Evolutionary conservation across 2,329 filamentous ascomycete genomes (phyloP).

Genomic region (Sarocladium strictum): DNA sequence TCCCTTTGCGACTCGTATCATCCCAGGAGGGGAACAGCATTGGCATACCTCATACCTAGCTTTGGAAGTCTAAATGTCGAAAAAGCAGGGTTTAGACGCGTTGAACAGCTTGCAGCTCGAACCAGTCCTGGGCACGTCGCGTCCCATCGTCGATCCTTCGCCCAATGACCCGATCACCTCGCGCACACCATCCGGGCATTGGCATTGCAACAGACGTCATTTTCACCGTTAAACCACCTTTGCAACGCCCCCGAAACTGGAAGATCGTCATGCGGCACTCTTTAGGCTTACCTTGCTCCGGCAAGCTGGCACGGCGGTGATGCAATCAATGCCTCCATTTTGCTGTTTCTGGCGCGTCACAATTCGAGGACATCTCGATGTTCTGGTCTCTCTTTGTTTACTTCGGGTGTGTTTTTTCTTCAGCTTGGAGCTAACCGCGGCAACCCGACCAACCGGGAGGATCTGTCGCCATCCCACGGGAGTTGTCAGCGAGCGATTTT

Average conservation of each 20-base stretch:
- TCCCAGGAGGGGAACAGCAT: not conserved
- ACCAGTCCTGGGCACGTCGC: not conserved
- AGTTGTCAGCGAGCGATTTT: not conserved
- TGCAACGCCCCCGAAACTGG: conserved; percentile 6
- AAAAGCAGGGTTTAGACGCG: conserved; percentile 6
- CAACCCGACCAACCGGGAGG: not conserved
- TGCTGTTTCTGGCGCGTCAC: not conserved
- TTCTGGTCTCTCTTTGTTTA: conserved; percentile 5
- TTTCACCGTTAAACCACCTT: conserved; percentile 2
- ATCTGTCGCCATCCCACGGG: not conserved
- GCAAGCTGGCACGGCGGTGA: not conserved
- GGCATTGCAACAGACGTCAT: conserved; percentile 18
- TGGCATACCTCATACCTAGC: conserved; percentile 6
- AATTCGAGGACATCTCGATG: conserved; percentile 1
- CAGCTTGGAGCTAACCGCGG: not conserved
- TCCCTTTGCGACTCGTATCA: not conserved
- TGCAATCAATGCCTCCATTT: not conserved
- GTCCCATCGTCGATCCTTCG: conserved; percentile 20
- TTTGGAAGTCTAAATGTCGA: not conserved
- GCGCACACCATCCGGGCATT: conserved; percentile 14
- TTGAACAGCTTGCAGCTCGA: not conserved
- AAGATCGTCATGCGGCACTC: conserved; percentile 6
- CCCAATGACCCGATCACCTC: conserved; percentile 20
- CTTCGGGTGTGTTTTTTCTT: not conserved
- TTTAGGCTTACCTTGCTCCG: not conserved